A percentile compares a stretch with the other conserved stretches of the same genome.
These are phyloP conservation scores for Berberis vulgaris DNA, from an alignment of 164 flowering plant species.

Conservation along the genomic window DNA sequence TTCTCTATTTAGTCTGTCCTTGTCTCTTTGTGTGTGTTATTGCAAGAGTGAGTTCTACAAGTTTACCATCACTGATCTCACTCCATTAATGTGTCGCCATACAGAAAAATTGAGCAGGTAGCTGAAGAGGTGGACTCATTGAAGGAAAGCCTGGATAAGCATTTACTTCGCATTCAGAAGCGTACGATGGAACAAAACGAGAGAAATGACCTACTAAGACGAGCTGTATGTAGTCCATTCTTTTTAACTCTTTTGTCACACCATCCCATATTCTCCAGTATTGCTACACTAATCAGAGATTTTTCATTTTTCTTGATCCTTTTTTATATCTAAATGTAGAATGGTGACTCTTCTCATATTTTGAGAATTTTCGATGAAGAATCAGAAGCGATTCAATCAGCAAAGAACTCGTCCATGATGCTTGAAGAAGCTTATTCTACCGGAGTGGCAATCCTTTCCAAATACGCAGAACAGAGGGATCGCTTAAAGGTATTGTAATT, in stretches of 20 bases:
- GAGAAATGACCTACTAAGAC: constrained; percentile 76
- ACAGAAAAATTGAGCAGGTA: constrained; percentile 88
- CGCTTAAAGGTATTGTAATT: constrained; percentile 58
- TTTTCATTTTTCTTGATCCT: too few relatives aligned
- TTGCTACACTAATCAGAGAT: too few relatives aligned
- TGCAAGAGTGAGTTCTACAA: background rate
- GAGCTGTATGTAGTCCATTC: constrained; percentile 53
- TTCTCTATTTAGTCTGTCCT: too few relatives aligned
- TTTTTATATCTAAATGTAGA: constrained; percentile 26
- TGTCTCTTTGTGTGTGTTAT: too few relatives aligned
- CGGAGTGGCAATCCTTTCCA: constrained; percentile 77
- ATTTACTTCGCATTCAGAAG: constrained; percentile 44
- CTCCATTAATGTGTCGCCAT: too few relatives aligned
- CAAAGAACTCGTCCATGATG: constrained; percentile 64
- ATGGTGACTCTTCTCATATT: constrained; percentile 79
- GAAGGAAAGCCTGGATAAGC: constrained; percentile 77
- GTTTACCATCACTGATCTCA: background rate
- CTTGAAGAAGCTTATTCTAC: constrained; percentile 70
- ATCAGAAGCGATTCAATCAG: constrained; percentile 83
- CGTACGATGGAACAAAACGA: constrained; percentile 71
- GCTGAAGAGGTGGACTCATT: constrained; percentile 85
- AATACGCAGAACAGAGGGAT: constrained; percentile 84
- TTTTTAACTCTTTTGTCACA: too few relatives aligned
- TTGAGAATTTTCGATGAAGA: constrained; percentile 89
- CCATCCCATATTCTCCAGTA: too few relatives aligned